phyloP scores from a whole-genome alignment of 257 asterid species.

The Nicotiana obtusifolia region DNA sequence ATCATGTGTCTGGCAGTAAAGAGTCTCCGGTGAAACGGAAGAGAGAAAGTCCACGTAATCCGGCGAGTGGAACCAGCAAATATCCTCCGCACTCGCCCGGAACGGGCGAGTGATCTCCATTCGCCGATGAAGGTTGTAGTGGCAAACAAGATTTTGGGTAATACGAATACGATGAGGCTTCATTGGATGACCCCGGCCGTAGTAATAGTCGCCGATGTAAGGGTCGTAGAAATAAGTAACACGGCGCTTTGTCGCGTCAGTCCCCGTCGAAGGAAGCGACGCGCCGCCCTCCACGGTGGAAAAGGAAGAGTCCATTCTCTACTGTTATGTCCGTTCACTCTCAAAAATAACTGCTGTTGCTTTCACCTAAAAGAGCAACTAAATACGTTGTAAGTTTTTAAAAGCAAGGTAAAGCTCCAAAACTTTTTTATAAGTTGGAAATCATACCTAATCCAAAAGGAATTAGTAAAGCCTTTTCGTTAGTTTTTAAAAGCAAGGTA shows the following conservation, averaged over 20 bases:
- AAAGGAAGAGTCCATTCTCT: conserved; percentile 28
- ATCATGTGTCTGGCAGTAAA: conserved; percentile 41
- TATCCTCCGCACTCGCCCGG: conserved; percentile 47
- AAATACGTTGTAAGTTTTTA: no score
- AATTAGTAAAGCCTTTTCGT: no score
- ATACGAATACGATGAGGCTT: conserved; percentile 77
- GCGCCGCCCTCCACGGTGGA: conserved; percentile 30
- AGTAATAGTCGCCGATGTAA: conserved; percentile 59
- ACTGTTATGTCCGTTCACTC: not conserved
- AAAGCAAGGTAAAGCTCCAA: no score
- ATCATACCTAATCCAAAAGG: no score
- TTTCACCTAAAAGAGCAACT: no score
- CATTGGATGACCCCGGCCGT: conserved; percentile 82
- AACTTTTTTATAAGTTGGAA: no score
- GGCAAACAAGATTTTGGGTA: conserved; percentile 69
- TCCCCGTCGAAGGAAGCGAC: conserved; percentile 58
- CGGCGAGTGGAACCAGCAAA: conserved; percentile 54
- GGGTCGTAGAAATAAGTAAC: conserved; percentile 80
- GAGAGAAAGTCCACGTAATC: conserved; percentile 69
- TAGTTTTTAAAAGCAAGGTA: no score
- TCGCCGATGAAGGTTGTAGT: conserved; percentile 55
- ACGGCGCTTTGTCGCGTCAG: conserved; percentile 70
- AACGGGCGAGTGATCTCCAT: conserved; percentile 66
- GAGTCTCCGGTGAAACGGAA: conserved; percentile 47
- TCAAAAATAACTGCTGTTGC: not conserved